Evolutionary conservation across 805 yeast genomes (phyloP).

Genomic region (Candida tibetensis): DNA sequence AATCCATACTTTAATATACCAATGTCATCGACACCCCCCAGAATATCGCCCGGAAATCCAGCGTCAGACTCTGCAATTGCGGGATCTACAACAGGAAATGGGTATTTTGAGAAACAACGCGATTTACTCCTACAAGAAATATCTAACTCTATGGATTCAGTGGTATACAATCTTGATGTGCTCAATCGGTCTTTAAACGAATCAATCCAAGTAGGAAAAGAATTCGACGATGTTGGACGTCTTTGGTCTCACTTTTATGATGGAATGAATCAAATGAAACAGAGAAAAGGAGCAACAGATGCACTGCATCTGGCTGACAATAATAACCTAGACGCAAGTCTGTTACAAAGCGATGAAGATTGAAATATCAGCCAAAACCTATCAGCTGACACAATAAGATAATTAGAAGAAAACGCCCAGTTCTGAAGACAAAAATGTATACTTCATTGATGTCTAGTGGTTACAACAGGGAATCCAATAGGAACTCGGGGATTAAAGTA

Average conservation of each 20-base stretch:
- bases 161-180: conserved; percentile 59
- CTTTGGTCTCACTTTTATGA: conserved; percentile 70
- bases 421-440: too few species aligned
- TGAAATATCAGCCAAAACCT: too few species aligned
- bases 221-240: conserved; percentile 67
- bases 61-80: conserved; percentile 1
- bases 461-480: too few species aligned
- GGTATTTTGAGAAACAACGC: conserved; percentile 57
- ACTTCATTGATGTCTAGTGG: too few species aligned
- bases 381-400: too few species aligned
- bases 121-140: conserved; percentile 59
- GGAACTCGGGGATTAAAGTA: too few species aligned
- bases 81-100: conserved; percentile 1
- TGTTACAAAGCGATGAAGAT: too few species aligned
- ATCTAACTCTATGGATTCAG: conserved; percentile 57
- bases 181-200: conserved; percentile 66
- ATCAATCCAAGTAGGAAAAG: conserved; percentile 70
- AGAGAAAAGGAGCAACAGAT: neutral
- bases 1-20: too few species aligned
- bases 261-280: conserved; percentile 24
- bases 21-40: conserved; percentile 7
- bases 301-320: neutral
- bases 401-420: too few species aligned
- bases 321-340: too few species aligned
- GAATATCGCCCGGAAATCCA: conserved; percentile 1